phyloP scores from a whole-genome alignment of 2,329 filamentous ascomycete genomes.

The Venturia oleaginea region DNA sequence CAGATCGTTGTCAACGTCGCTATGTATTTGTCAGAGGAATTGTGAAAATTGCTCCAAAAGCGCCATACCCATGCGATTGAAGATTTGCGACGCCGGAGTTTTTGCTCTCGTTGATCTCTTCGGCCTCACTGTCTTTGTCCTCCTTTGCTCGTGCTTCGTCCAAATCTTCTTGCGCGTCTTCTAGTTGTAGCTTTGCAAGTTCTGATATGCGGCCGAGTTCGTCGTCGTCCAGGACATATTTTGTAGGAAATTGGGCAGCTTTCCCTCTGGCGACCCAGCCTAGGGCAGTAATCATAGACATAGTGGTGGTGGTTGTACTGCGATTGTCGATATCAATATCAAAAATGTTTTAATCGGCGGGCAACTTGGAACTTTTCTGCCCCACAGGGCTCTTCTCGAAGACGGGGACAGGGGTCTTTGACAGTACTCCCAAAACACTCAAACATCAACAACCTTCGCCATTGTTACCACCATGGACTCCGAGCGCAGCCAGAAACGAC shows the following conservation, averaged over 20 bases:
- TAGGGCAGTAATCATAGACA: slow-evolving; percentile 48
- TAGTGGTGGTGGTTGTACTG: slow-evolving; percentile 20
- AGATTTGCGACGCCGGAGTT: slow-evolving; percentile 8
- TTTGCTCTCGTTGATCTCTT: slow-evolving; percentile 18
- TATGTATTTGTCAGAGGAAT: slow-evolving; percentile 14
- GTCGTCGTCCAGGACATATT: slow-evolving; percentile 43
- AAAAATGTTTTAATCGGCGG: not conserved
- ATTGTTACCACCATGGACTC: slow-evolving; percentile 25
- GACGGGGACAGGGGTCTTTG: not conserved
- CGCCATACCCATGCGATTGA: not conserved
- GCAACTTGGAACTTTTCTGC: not conserved
- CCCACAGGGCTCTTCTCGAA: not conserved
- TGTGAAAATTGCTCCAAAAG: slow-evolving; percentile 10
- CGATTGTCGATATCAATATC: not conserved
- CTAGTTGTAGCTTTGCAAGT: slow-evolving; percentile 57
- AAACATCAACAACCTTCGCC: not conserved
- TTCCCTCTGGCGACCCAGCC: slow-evolving; percentile 45
- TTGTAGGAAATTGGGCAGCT: slow-evolving; percentile 40
- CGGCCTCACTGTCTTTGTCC: slow-evolving; percentile 18
- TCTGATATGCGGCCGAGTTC: slow-evolving; percentile 43
- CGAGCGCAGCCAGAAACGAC: slow-evolving; percentile 51
- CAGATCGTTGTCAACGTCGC: slow-evolving; percentile 65
- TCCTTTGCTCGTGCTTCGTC: slow-evolving; percentile 47
- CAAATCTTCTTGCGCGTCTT: slow-evolving; percentile 55
- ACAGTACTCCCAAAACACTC: not conserved